Evolutionary conservation across 2,329 filamentous ascomycete genomes (phyloP).

Genomic region (Nemania diffusa): DNA sequence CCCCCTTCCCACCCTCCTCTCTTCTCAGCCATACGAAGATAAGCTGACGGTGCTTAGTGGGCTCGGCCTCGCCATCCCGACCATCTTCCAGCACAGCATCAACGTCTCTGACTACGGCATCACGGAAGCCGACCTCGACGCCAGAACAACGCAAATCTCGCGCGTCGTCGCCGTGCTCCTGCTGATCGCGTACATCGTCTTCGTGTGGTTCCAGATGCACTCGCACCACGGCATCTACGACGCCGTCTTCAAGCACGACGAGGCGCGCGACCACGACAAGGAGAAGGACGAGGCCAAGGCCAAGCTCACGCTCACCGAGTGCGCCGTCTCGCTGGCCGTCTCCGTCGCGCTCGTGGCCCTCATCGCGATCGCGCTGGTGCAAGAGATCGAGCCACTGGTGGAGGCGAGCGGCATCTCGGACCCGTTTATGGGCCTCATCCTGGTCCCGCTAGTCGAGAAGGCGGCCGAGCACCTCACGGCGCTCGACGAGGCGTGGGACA

Average conservation of each 20-base stretch:
- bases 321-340: constrained; percentile 70
- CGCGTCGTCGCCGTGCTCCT: constrained; percentile 77
- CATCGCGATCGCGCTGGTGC: constrained; percentile 78
- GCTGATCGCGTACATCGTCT: constrained; percentile 74
- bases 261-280: constrained; percentile 72
- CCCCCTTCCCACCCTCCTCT: too few relatives aligned
- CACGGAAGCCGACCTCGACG: constrained; percentile 54
- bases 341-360: constrained; percentile 76
- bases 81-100: constrained; percentile 65
- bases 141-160: constrained; percentile 72
- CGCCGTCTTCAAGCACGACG: constrained; percentile 76
- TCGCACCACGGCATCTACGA: constrained; percentile 83
- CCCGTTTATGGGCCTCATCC: constrained; percentile 74
- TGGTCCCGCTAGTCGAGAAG: constrained; percentile 86
- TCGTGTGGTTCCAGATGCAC: constrained; percentile 77
- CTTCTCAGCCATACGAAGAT: constrained; percentile 47
- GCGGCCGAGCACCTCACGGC: constrained; percentile 86
- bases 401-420: constrained; percentile 58
- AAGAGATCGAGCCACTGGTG: constrained; percentile 73
- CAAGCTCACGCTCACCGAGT: constrained; percentile 81
- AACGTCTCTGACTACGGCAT: constrained; percentile 43
- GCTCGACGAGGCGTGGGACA: constrained; percentile 85
- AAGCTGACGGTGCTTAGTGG: constrained; percentile 51
- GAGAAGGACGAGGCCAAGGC: constrained; percentile 68
- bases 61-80: constrained; percentile 62